Evolutionary conservation across 139 green algal genomes (phyloP).

Genomic region (Chlorella sorokiniana): DNA sequence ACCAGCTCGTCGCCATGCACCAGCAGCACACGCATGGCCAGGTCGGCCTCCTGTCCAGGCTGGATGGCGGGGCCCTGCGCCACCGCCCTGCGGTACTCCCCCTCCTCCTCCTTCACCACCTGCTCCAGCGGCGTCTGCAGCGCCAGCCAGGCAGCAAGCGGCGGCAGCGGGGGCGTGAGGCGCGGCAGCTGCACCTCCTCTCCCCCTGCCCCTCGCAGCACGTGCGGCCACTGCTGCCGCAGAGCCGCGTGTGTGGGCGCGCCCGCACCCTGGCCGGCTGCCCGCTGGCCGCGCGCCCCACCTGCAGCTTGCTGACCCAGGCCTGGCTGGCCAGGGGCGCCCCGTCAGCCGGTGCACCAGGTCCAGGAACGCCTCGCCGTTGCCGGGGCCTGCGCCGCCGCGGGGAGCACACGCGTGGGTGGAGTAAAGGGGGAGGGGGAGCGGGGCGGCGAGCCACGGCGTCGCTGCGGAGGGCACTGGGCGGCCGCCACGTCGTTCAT

Average conservation of each 20-base stretch:
- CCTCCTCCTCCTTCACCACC: conserved; percentile 57
- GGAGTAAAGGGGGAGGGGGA: not conserved
- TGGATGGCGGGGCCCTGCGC: conserved; percentile 45
- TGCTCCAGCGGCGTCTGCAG: conserved; percentile 22
- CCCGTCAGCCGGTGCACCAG: conserved; percentile 65
- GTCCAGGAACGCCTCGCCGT: conserved; percentile 71
- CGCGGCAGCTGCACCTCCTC: not conserved
- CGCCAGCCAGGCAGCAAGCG: not conserved
- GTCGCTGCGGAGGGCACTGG: too few species aligned
- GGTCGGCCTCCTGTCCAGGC: conserved; percentile 57
- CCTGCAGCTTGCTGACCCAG: conserved; percentile 61
- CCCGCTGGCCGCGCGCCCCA: not conserved
- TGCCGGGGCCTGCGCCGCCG: conserved; percentile 57
- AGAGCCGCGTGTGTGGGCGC: too few species aligned
- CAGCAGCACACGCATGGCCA: conserved; percentile 81
- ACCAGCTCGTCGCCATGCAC: conserved; percentile 82
- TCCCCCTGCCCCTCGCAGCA: too few species aligned
- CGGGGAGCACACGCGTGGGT: not conserved
- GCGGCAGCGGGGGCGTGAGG: not conserved
- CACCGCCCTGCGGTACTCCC: conserved; percentile 65
- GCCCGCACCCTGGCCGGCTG: too few species aligned
- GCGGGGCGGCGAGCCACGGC: not conserved
- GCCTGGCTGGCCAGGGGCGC: conserved; percentile 52
- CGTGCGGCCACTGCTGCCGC: too few species aligned
- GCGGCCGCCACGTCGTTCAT: too few species aligned